Base-by-base conservation (phyloP, 108 stramenopile genomes). In the Stephanodiscus triporus region DNA sequence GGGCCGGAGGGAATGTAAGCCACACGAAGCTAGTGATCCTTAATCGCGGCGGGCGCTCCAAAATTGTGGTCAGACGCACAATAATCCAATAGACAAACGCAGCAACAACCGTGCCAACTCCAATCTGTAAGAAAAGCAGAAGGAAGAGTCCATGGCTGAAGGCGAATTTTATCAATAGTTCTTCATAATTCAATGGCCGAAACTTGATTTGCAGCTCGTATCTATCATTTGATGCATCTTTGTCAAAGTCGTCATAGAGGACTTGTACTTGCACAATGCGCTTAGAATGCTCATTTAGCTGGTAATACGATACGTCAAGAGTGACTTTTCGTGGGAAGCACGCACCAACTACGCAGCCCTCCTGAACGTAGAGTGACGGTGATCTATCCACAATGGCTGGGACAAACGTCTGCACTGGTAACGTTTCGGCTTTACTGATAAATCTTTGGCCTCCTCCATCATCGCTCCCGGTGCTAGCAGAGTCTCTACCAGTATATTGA, bases 101-200 rank as follows among this genome's bases (percentile, higher is more conserved):
- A 9, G 88, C 58, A 11, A 64, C 42, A 4, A 94, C 87, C 9
- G 91, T 89, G 16, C 88, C 64, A 56, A 78, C 49, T 34, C 95
- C 95, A 48, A 94, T 85, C 47, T 88, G 73, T 30, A 78, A 37
- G 60, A 96, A 96, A 27, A 96, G 86, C 16, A 86, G 68, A n/a
- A 89, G 58, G 55, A 96, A 96, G 6, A 94, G 84, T 32, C 67
- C 73, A 4, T 62, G 63, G 50, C 81, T 83, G 63, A 90, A 94
- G 1, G 90, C 91, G 63, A 96, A 96, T 72, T 86, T 83, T 9
- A 93, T 82, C 16, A 96, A 84, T 2, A 96, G 87, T 19, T 93
- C 89, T 66, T 88, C 75, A 77, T 89, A 96, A 63, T 88, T 86
- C 56, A 96, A 85, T 10, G 92, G 77, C 45, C 82, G 79, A 68